Conservation (phyloP, 1,284 basidiomycete species). For the Albatrellus sp. region DNA sequence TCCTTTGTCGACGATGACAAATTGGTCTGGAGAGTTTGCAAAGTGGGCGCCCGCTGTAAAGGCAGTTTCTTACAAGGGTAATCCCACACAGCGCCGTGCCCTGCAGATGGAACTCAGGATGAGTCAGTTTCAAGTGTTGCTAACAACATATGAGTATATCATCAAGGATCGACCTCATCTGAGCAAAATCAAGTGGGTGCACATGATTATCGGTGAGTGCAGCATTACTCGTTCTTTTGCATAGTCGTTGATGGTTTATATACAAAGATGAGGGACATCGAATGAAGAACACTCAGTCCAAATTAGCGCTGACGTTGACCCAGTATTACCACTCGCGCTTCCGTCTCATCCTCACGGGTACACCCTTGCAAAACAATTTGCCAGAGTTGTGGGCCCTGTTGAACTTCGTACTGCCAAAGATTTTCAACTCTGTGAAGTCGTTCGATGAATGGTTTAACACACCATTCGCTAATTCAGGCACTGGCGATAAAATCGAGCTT, state of each 20-base stretch:
- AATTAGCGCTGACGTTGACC: constrained; percentile 87
- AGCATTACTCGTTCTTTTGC: neutral
- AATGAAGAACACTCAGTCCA: constrained; percentile 98
- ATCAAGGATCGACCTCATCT: constrained; percentile 93
- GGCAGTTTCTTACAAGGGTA: constrained; percentile 88
- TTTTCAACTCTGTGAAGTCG: constrained; percentile 99
- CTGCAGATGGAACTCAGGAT: constrained; percentile 66
- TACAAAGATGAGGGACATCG: constrained; percentile 89
- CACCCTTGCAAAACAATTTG: constrained; percentile 96
- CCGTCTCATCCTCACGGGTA: constrained; percentile 95
- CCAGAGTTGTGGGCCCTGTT: constrained; percentile 97
- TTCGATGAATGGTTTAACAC: constrained; percentile 99
- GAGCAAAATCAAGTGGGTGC: constrained; percentile 92
- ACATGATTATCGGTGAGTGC: constrained; percentile 87
- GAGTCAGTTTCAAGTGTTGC: constrained; percentile 86
- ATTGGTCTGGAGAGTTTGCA: constrained; percentile 95
- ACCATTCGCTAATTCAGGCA: constrained; percentile 95
- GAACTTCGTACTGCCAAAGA: constrained; percentile 96
- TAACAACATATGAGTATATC: constrained; percentile 99
- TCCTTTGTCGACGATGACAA: constrained; percentile 95
- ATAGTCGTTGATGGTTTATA: constrained; percentile 2
- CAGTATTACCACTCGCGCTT: constrained; percentile 90
- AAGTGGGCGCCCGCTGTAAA: constrained; percentile 92
- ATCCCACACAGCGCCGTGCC: constrained; percentile 67
- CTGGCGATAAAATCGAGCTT: constrained; percentile 94